Evolutionary conservation across 2,329 filamentous ascomycete genomes (phyloP).

Genomic region (Colletotrichum abscissum): DNA sequence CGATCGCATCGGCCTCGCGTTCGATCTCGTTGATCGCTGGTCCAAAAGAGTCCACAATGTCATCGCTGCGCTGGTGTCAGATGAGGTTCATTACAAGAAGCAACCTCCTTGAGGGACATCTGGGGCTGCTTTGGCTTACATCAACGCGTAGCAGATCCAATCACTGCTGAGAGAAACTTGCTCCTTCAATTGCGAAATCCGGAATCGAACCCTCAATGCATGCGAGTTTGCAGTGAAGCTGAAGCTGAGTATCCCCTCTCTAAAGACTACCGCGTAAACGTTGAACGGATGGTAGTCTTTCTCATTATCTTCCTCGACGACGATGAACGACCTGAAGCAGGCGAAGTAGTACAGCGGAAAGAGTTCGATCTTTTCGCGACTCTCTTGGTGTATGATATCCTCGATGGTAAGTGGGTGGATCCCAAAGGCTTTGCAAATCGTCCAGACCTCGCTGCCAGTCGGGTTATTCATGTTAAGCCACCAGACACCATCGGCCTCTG

Average conservation of each 20-base stretch:
- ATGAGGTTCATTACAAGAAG: neutral
- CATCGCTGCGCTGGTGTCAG: constrained; percentile 68
- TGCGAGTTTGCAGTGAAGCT: constrained; percentile 90
- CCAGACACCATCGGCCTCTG: constrained; percentile 83
- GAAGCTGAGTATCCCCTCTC: constrained; percentile 93
- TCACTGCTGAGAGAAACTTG: constrained; percentile 95
- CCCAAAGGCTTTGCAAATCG: constrained; percentile 92
- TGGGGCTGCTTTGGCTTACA: constrained; percentile 65
- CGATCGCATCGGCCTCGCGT: constrained; percentile 88
- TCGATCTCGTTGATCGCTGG: constrained; percentile 91
- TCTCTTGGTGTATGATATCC: constrained; percentile 94
- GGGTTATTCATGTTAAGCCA: constrained; percentile 96
- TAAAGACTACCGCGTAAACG: constrained; percentile 96
- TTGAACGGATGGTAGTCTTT: constrained; percentile 94
- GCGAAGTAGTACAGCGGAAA: constrained; percentile 99
- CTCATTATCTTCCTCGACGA: constrained; percentile 79
- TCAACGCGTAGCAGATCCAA: constrained; percentile 99
- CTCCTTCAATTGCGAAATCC: constrained; percentile 92
- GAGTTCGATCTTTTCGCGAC: constrained; percentile 97
- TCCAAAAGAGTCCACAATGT: constrained; percentile 96
- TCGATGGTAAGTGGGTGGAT: constrained; percentile 96
- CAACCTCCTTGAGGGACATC: too few relatives aligned
- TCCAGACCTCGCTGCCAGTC: constrained; percentile 86
- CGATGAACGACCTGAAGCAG: constrained; percentile 91
- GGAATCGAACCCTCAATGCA: constrained; percentile 86